Base-by-base conservation (phyloP, 805 yeast genomes). In the Candida piceae region DNA sequence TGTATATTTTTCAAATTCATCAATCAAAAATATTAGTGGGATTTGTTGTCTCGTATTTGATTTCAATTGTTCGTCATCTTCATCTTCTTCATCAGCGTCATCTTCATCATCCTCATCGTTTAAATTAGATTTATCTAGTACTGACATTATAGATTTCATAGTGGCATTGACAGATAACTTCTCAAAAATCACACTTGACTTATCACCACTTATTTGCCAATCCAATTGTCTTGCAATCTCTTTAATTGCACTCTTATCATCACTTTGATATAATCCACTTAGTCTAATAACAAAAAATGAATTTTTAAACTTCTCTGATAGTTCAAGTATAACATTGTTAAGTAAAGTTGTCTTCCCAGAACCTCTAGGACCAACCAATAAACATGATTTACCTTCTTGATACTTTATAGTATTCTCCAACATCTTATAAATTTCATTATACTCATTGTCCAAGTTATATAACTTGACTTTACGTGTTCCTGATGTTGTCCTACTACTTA, bases 181-280 rank as follows among this genome's bases (percentile, higher is more conserved):
- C 24, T 49, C 51, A 20, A 46, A 43, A 5, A 44, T 29, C 3
- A 31, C 51, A 33, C 45, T 20, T 7, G 6, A 39, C 13, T 39
- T 48, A 23, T 38, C 32, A 31, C 31, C 33, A 32, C 49, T 36
- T 7, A 30, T 20, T 20, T 24, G 32, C 43, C 55, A 53, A 53
- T 86, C 95, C 28, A 90, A 61, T 57, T 89, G 97, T 30, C 81
- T 67, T 0, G 96, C 95, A 39, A 93, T 83, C 46, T 86, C 89
- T 35, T 89, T 71, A 11, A 93, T 73, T 0, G 97, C 97, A 34
- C 73, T 63, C 32, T 69, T 72, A 52, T 90, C 97, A 46, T 82
- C 87, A 4, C 70, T 54, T 53, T 86, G 96, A 3, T 80, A 69
- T 11, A 70, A 59, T 0, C 96, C 96, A 41, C 81, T 78, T 20